These are phyloP conservation scores for Fusarium scirpi DNA, from an alignment of 2,329 filamentous ascomycete species.

Conservation along the genomic window DNA sequence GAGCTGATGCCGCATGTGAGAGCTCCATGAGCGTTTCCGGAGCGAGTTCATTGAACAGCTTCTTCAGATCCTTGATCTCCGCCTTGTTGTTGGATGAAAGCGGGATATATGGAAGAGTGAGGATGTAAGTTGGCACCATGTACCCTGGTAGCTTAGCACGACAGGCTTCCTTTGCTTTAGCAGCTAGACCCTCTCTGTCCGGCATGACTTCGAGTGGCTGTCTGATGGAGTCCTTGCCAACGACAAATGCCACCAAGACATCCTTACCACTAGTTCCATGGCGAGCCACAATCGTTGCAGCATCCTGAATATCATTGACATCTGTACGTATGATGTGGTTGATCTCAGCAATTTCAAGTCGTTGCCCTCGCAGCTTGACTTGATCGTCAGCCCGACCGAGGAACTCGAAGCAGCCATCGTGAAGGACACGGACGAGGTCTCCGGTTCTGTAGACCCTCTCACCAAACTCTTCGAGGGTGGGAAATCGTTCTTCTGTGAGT, in stretches of 20 bases:
- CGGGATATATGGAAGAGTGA: conserved; percentile 78
- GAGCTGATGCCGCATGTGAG: conserved; percentile 49
- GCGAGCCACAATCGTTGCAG: conserved; percentile 79
- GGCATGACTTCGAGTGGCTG: conserved; percentile 40
- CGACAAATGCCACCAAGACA: conserved; percentile 82
- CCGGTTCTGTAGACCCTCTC: conserved; percentile 87
- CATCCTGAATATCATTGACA: conserved; percentile 70
- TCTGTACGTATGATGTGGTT: conserved; percentile 81
- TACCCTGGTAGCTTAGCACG: conserved; percentile 78
- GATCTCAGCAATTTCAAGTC: conserved; percentile 91
- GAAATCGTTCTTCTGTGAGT: conserved; percentile 83
- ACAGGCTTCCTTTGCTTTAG: conserved; percentile 71
- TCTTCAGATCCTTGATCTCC: conserved; percentile 76
- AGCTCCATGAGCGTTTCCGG: conserved; percentile 71
- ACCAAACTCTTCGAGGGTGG: conserved; percentile 65
- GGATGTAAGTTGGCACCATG: conserved; percentile 90
- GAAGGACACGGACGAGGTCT: conserved; percentile 83
- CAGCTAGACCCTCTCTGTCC: conserved; percentile 56
- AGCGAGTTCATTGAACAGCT: conserved; percentile 72
- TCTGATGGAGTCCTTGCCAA: conserved; percentile 26
- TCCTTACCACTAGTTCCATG: conserved; percentile 81
- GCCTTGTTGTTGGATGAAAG: conserved; percentile 92
- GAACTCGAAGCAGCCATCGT: conserved; percentile 88
- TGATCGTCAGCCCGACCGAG: conserved; percentile 90
- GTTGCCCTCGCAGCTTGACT: conserved; percentile 89